These are phyloP conservation scores for Scheffersomyces insectosa DNA, from an alignment of 1,139 yeast genomes.

Conservation along the genomic window DNA sequence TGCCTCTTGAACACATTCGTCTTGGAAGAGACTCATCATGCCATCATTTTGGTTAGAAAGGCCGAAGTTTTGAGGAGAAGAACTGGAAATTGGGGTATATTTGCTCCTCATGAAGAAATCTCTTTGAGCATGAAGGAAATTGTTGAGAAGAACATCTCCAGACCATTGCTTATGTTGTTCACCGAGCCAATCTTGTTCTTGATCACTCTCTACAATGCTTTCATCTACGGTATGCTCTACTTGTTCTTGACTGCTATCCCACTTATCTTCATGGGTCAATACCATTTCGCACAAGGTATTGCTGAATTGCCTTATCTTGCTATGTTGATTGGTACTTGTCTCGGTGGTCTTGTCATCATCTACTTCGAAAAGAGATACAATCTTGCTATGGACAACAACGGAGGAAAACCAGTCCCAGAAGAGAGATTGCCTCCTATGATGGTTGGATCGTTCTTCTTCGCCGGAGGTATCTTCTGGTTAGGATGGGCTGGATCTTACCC, in stretches of 20 bases:
- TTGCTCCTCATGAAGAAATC: slow-evolving; percentile 80
- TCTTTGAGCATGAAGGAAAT: slow-evolving; percentile 63
- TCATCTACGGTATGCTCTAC: slow-evolving; percentile 81
- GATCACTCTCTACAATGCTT: slow-evolving; percentile 74
- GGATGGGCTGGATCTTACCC: slow-evolving; percentile 83
- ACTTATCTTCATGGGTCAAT: slow-evolving; percentile 62
- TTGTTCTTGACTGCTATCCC: slow-evolving; percentile 80
- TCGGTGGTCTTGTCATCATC: slow-evolving; percentile 51
- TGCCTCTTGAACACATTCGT: slow-evolving; percentile 29
- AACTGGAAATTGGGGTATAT: slow-evolving; percentile 73
- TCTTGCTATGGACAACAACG: slow-evolving; percentile 42
- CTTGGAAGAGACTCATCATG: slow-evolving; percentile 52
- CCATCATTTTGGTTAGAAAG: slow-evolving; percentile 53
- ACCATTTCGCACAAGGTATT: slow-evolving; percentile 54
- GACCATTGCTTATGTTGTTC: slow-evolving; percentile 70
- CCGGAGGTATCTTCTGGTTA: slow-evolving; percentile 80
- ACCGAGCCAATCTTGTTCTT: slow-evolving; percentile 73
- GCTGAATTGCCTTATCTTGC: slow-evolving; percentile 65
- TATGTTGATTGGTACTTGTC: slow-evolving; percentile 58
- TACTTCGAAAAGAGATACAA: slow-evolving; percentile 28
- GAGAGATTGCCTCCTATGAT: slow-evolving; percentile 76
- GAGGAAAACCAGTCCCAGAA: slow-evolving; percentile 72
- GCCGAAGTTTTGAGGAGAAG: slow-evolving; percentile 61
- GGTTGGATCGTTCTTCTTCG: slow-evolving; percentile 65
- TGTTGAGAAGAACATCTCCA: slow-evolving; percentile 62